Evolutionary conservation across 1,284 basidiomycete species (phyloP), one percentile per base, ranked within the genome.

Genomic region (Sporisorium exsertum): DNA sequence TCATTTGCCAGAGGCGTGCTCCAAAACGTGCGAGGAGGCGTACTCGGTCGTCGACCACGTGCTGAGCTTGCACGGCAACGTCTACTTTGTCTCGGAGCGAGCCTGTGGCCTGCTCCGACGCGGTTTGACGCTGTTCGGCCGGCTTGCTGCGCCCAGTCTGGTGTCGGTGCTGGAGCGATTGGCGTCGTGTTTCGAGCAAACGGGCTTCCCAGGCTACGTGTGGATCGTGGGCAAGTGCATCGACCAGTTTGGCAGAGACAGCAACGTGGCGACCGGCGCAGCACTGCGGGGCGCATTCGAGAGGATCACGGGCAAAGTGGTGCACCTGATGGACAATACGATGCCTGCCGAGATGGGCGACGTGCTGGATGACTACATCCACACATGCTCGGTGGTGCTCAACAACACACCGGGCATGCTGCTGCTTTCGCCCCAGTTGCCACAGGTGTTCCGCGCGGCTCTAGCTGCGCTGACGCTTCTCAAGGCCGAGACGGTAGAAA

Each of bases 291-390:
- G 53, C 16, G 77, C 81, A 0, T 79, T 76, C 32, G 79, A 83
- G 52, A 64, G 76, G 33, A 65, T 82, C 54, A 80, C 72, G 24
- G 59, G 53, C 40, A 82, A 82, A 63, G 67, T 80, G 40, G 51
- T 72, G 33, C 58, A 65, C 37, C 47, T 78, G 64, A 54, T 81
- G 35, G 78, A 77, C 42, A 64, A 68, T 27, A 69, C 71, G 16
- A 70, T 68, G 72, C 67, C 74, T 3, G 57, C 65, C 40, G 69
- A 80, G 37, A 52, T 77, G 60, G 64, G 66, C 49, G 80, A 81
- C 55, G 97, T 97, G 37, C 88, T 99, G 80, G 97, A 99, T 85
- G 97, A 99, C 85, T 99, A 96, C 80, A 86, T 95, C 58, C 94
- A 94, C 79, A 89, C 95, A 85, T 88, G 94, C 37, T 86, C 92